phyloP scores from a whole-genome alignment of 768 basidiomycete genomes.

The Trametes cubensis region DNA sequence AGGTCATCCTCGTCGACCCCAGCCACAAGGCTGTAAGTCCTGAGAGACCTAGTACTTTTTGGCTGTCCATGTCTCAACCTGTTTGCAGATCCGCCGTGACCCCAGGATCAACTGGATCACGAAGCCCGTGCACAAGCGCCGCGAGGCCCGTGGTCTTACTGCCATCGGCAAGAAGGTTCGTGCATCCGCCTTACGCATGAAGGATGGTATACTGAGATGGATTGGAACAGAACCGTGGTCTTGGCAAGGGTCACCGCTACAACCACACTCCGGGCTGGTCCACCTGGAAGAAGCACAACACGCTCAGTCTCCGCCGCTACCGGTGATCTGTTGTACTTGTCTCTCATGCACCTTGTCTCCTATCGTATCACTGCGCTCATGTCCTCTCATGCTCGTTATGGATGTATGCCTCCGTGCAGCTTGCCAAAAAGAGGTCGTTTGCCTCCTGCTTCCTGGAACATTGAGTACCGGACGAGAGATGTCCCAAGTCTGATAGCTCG shows the following conservation, averaged over 20 bases:
- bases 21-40: conserved; percentile 85
- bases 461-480: no score
- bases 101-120: conserved; percentile 99
- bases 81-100: conserved; percentile 85
- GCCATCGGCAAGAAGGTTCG: conserved; percentile 91
- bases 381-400: conserved; percentile 34
- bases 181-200: conserved; percentile 14
- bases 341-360: conserved; percentile 35
- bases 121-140: conserved; percentile 97
- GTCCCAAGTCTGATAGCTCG: no score
- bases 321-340: conserved; percentile 50
- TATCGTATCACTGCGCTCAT: conserved; percentile 28
- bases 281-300: conserved; percentile 99
- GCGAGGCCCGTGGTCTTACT: conserved; percentile 97
- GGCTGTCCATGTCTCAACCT: not conserved
- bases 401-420: conserved; percentile 35
- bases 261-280: conserved; percentile 90
- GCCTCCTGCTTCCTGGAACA: conserved; percentile 6
- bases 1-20: conserved; percentile 97
- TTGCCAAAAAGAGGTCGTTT: conserved; percentile 24
- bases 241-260: conserved; percentile 94
- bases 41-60: not conserved
- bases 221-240: conserved; percentile 81
- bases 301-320: conserved; percentile 88
- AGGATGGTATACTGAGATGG: conserved; percentile 6